Evolutionary conservation across 2,329 filamentous ascomycete species (phyloP).

Genomic region (Fusarium austroafricanum): DNA sequence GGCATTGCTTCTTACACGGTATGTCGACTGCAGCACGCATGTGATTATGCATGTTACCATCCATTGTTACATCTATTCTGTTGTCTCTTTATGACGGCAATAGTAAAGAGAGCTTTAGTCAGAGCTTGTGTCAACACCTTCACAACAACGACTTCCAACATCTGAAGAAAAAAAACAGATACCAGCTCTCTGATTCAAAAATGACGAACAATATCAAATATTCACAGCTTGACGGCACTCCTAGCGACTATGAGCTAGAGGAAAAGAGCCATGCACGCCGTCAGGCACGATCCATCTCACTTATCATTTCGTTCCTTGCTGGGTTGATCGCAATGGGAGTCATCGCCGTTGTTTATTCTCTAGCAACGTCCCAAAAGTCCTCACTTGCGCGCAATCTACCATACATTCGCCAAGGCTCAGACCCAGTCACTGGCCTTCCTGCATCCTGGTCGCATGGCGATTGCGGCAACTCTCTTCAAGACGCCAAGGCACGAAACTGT

Average conservation of each 20-base stretch:
- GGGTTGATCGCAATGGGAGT: slow-evolving; percentile 1
- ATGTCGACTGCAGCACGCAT: no score
- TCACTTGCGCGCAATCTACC: background rate
- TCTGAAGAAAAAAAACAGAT: no score
- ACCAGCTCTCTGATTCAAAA: no score
- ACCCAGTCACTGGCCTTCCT: slow-evolving; percentile 2
- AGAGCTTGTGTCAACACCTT: no score
- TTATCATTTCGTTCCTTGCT: background rate
- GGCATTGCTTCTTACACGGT: no score
- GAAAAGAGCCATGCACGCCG: background rate
- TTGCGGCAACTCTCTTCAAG: slow-evolving; percentile 7
- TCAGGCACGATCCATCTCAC: background rate
- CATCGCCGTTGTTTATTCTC: background rate
- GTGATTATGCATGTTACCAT: no score
- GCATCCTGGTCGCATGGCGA: slow-evolving; percentile 12
- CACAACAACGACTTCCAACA: no score
- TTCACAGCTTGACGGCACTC: background rate
- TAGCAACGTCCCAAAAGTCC: background rate
- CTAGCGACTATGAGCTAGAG: background rate
- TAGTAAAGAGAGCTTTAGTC: no score
- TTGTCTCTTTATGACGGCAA: no score
- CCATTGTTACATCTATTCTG: no score
- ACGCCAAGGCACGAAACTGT: background rate
- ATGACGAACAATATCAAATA: background rate
- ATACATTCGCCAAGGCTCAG: background rate